Base-by-base conservation (phyloP, 371 early-diverging fungal species). In the Mucor circinelloides region DNA sequence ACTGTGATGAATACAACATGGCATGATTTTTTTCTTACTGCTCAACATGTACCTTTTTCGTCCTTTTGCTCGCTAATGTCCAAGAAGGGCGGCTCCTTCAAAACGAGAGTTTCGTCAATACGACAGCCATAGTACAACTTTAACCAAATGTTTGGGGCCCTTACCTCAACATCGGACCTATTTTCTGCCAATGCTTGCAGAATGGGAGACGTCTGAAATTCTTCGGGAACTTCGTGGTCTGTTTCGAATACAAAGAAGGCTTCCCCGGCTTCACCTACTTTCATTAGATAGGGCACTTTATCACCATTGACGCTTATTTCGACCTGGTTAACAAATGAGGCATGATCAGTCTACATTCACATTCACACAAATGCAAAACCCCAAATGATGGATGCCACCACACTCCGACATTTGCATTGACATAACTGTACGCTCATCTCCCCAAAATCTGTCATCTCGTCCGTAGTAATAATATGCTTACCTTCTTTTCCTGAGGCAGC, bases 211-310 rank as follows among this genome's bases (percentile, higher is more conserved):
- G 97, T 97, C 54, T 91, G 94, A 69, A 93, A 93, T 70, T 95
- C 95, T 63, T 90, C 87, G 13, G 96, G 95, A 4, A 95, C 95
- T 21, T 92, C 85, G 66, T 88, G 89, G 30, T 93, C 92, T 12
- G 95, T 89, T 74, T 95, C 94, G 55, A 95, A 87, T 9, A 99
- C 98, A 85, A 99, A 99, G 75, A 96, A 99, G 2, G 97, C 95
- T 77, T 99, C 99, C 15, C 99, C 99, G 27, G 97, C 94, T 58
- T 97, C 97, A n/a, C 99, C 99, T 3, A 99, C 89, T 69, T 97
- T 98, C 98, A 99, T 99, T 7, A 83, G 85, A 69, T 95, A 87
- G 68, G 93, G 89, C 17, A 90, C 87, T 0, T 76, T 62, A 63
- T 83, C 70, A 54, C 92, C 97, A 85, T 99, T 99, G 58, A 99